A percentile compares a stretch with the other conserved stretches of the same genome.
phyloP scores from a whole-genome alignment of 257 asterid genomes.

The Knoxia roxburghii region DNA sequence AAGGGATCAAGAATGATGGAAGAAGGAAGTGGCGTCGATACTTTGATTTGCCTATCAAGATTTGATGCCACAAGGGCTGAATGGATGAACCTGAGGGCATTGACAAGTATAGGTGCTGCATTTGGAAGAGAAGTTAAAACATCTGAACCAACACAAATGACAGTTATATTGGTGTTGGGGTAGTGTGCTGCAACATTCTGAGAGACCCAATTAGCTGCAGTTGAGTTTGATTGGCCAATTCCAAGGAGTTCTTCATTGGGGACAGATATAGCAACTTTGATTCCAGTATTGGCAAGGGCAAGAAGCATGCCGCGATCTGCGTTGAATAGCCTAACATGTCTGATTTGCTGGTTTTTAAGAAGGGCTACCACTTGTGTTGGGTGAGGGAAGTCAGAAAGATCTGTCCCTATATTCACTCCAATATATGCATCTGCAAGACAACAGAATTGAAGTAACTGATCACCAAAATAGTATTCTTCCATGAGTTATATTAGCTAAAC shows the following conservation, averaged over 20 bases:
- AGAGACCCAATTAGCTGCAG: conserved; percentile 84
- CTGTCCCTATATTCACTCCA: conserved; percentile 79
- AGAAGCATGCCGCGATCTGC: conserved; percentile 82
- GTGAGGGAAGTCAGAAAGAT: conserved; percentile 77
- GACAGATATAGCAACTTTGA: conserved; percentile 52
- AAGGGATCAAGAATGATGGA: conserved; percentile 69
- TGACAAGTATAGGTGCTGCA: conserved; percentile 53
- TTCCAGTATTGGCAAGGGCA: conserved; percentile 79
- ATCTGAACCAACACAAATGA: conserved; percentile 76
- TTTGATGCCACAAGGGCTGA: conserved; percentile 77
- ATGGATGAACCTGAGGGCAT: conserved; percentile 60
- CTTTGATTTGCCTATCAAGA: conserved; percentile 61
- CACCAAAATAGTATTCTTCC: background rate
- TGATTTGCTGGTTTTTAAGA: conserved; percentile 67
- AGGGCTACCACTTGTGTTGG: conserved; percentile 87
- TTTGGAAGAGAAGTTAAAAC: conserved; percentile 63
- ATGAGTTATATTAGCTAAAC: background rate
- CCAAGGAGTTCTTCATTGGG: conserved; percentile 76
- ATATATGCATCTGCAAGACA: conserved; percentile 48
- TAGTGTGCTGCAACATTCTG: conserved; percentile 72
- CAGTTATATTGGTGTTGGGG: conserved; percentile 67
- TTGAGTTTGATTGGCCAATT: conserved; percentile 69
- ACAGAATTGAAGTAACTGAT: background rate
- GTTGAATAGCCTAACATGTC: conserved; percentile 55
- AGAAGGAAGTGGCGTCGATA: conserved; percentile 72